Conservation (phyloP, 1,139 yeast species). For the Groenewaldozyma auringiensis region DNA sequence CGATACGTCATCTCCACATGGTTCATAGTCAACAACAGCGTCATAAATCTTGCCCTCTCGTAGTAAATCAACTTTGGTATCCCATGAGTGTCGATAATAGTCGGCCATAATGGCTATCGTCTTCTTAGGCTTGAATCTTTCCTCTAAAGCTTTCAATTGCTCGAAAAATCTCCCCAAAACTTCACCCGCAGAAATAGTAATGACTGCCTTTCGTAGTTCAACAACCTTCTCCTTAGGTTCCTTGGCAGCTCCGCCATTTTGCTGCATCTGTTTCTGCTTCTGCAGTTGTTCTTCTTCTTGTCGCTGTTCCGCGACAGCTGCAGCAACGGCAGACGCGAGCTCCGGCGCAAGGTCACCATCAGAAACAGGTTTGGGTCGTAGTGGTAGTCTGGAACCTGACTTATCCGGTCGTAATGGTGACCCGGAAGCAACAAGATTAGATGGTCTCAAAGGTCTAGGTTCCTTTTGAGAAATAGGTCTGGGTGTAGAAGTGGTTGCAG, state of each 20-base stretch:
- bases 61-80: not conserved
- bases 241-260: too few species aligned
- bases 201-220: too few species aligned
- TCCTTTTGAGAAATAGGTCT: not conserved
- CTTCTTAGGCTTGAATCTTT: not conserved
- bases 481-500: not conserved
- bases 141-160: not conserved
- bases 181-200: not conserved
- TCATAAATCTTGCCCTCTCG: not conserved
- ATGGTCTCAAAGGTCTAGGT: not conserved
- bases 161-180: not conserved
- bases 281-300: too few species aligned
- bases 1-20: not conserved
- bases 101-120: not conserved
- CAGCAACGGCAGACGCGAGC: not conserved
- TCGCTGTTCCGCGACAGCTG: too few species aligned
- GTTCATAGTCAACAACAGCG: not conserved
- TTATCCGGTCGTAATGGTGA: not conserved
- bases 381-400: not conserved
- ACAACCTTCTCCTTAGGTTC: not conserved
- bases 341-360: not conserved
- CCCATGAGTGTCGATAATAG: not conserved
- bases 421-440: not conserved
- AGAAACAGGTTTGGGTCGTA: too few species aligned
- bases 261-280: not conserved